These are phyloP conservation scores for Thalassiosira hispida DNA, from an alignment of 352 stramenopile genomes.

Conservation along the genomic window DNA sequence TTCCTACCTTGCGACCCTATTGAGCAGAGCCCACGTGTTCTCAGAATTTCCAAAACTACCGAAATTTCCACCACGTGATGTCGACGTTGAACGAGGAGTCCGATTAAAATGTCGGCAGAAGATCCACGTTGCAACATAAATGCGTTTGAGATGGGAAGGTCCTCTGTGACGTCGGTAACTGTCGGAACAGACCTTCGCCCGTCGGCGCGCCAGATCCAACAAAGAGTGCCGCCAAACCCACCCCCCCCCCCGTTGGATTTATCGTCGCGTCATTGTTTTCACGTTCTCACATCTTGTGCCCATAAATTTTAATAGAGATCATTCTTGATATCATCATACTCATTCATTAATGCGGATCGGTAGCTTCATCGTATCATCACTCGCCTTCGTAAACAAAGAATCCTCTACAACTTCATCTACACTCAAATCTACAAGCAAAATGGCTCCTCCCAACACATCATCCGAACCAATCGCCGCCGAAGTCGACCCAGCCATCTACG, in stretches of 20 bases:
- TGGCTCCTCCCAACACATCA: constrained; percentile 29
- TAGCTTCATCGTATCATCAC: constrained; percentile 18
- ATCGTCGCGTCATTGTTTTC: no score
- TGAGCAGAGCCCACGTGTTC: no score
- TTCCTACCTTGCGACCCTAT: no score
- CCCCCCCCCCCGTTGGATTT: no score
- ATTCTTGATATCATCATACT: not conserved
- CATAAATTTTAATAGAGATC: no score
- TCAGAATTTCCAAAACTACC: not conserved
- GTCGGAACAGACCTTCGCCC: no score
- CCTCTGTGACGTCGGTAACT: no score
- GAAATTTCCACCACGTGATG: no score
- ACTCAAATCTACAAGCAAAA: constrained; percentile 12
- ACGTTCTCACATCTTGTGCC: no score
- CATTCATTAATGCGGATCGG: constrained; percentile 5
- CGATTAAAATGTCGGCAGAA: not conserved
- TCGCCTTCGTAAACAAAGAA: constrained; percentile 20
- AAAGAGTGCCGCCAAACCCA: no score
- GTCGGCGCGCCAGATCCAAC: no score
- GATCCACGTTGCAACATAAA: not conserved
- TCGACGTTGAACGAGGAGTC: no score
- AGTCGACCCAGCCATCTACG: constrained; percentile 40
- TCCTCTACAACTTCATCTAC: not conserved
- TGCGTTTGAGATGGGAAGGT: not conserved
- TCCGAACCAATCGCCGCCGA: constrained; percentile 21